Evolutionary conservation across 2,329 filamentous ascomycete species (phyloP), one percentile per base, ranked within the genome.

Genomic region (Verticillium nonalfalfae): DNA sequence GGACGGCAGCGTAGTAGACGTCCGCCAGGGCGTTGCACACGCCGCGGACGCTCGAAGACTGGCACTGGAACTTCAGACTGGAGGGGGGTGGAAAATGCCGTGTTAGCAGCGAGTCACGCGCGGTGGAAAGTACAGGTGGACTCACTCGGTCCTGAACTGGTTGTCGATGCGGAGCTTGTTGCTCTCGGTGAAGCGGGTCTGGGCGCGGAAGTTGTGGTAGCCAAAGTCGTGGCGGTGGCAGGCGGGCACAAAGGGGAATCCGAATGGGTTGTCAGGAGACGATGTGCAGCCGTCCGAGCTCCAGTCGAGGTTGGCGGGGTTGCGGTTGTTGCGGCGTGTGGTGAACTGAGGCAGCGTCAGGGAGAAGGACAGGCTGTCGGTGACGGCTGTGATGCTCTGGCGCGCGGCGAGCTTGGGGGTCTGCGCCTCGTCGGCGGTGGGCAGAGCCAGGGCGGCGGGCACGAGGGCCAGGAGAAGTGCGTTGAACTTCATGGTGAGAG

Each of bases 221-320:
- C 81, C 82, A 68, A 85, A 85, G 66, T 85, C 83, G 63, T 86
- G 83, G 7, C 83, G 80, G 62, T 81, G 70, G 72, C 81, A 84
- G 13, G 75, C 77, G 0, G 74, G 75, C 3, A 70, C 31, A 45
- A 80, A 81, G 11, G 76, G 71, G 66, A 78, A 81, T 2, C 74
- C 74, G 35, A 76, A 73, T 0, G 78, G 78, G 64, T 78, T 79
- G 58, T 80, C 75, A 0, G 77, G 77, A 1, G 77, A 75, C 0
- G 64, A 67, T 4, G 74, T 75, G 73, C 78, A 80, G 55, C 74
- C 75, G 59, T 80, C 76, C 1, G 77, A 77, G 4, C 65, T 63
- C 78, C 77, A 80, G 69, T 75, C 68, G 0, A 79, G 68, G 1
- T 58, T 70, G 0, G 75, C 34, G 1, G 81, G 81, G 55, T 76